phyloP scores from a whole-genome alignment of 2,329 filamentous ascomycete genomes.

The Mariannaea elegans region DNA sequence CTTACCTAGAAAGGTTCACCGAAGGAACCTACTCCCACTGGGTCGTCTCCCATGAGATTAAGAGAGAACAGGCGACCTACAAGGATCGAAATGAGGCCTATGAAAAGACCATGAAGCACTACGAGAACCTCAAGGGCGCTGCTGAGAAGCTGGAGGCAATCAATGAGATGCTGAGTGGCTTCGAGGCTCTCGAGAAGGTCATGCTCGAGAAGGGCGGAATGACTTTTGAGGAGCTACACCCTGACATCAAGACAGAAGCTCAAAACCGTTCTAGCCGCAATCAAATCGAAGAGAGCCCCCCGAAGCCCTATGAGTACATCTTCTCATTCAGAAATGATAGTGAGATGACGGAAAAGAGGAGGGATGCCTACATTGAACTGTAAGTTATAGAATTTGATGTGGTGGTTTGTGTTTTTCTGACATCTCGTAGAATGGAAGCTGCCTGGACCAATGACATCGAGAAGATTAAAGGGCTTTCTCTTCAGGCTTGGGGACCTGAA shows the following conservation, averaged over 20 bases:
- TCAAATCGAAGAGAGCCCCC: conserved; percentile 25
- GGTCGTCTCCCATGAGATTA: conserved; percentile 53
- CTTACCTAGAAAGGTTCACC: conserved; percentile 61
- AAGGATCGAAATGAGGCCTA: conserved; percentile 43
- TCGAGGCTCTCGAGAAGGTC: conserved; percentile 45
- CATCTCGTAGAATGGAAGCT: conserved; percentile 68
- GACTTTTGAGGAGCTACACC: conserved; percentile 71
- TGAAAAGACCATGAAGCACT: conserved; percentile 33
- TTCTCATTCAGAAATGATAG: conserved; percentile 63
- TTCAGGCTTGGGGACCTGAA: conserved; percentile 65
- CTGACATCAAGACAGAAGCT: conserved; percentile 52
- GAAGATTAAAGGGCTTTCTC: conserved; percentile 70
- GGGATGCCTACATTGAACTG: conserved; percentile 69
- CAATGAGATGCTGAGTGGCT: conserved; percentile 26
- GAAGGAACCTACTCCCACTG: conserved; percentile 70
- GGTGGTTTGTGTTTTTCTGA: conserved; percentile 18
- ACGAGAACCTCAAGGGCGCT: conserved; percentile 29
- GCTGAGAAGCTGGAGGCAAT: conserved; percentile 67
- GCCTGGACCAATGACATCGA: conserved; percentile 75
- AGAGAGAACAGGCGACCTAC: conserved; percentile 43
- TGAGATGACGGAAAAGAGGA: conserved; percentile 64
- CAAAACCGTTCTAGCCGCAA: conserved; percentile 5
- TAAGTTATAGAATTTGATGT: conserved; percentile 49
- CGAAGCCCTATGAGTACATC: conserved; percentile 55
- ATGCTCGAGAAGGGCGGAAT: conserved; percentile 69